Evolutionary conservation across 2,329 filamentous ascomycete genomes (phyloP).

Genomic region (Bertia moriformis): DNA sequence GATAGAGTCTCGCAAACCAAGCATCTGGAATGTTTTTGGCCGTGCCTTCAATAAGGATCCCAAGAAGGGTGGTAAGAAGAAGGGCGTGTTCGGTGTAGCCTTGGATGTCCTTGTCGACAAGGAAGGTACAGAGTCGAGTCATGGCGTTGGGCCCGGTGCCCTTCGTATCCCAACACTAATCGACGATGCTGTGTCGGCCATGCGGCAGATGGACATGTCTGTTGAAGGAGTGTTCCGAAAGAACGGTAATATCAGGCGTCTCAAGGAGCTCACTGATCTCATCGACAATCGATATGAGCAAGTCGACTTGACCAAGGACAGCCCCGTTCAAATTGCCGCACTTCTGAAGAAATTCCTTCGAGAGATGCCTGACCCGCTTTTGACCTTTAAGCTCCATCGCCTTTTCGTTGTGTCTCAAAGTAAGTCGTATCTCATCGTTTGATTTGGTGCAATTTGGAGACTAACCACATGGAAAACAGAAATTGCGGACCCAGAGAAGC

Average conservation of each 20-base stretch:
- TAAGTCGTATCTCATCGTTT: neutral
- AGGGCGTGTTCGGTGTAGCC: constrained; percentile 82
- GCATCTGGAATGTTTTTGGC: constrained; percentile 96
- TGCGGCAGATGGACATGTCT: constrained; percentile 98
- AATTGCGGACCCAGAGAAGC: constrained; percentile 66
- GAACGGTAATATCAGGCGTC: constrained; percentile 92
- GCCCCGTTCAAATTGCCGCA: constrained; percentile 84
- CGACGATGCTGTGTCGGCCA: constrained; percentile 85
- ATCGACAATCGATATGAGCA: constrained; percentile 80
- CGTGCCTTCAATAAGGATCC: constrained; percentile 88
- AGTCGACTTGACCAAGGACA: constrained; percentile 75
- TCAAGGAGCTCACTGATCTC: constrained; percentile 71
- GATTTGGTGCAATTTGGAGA: neutral
- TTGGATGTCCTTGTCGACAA: constrained; percentile 80
- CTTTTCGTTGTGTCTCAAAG: constrained; percentile 64
- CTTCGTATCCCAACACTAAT: constrained; percentile 83
- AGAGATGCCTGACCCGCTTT: constrained; percentile 81
- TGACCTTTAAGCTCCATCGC: constrained; percentile 87
- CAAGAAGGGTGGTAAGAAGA: constrained; percentile 68
- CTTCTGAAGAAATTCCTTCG: constrained; percentile 89
- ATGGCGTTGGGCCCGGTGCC: constrained; percentile 83
- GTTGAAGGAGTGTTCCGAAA: constrained; percentile 98
- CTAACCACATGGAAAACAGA: constrained; percentile 36
- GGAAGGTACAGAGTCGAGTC: constrained; percentile 92
- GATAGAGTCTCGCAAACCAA: constrained; percentile 84